Evolutionary conservation across 441 rosid genomes (phyloP), one percentile per base, ranked within the genome.

Genomic region (Pelargonium australe): DNA sequence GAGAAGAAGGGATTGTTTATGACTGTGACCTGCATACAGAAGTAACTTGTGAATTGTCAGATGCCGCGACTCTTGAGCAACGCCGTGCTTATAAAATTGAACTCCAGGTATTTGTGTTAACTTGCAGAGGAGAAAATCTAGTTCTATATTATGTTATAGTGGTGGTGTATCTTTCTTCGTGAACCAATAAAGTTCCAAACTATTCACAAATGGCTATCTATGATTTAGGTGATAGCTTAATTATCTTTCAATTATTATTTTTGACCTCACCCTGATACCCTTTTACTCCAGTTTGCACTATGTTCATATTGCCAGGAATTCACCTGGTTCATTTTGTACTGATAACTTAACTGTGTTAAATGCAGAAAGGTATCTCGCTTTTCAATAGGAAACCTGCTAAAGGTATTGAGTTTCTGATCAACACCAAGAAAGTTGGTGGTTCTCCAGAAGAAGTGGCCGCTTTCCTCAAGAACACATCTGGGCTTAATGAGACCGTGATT

Each of bases 381-480:
- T 95, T 95, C 77, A 95, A 92, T 77, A 78, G 87, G 85, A 95
- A 92, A 80, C 98, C 99, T 67, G 82, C 98, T 73, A 92, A 90
- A 85, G 99, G 99, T 65, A 81, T 95, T 66, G 96, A 95, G 65
- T 95, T 92, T 81, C 87, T 95, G 70, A 82, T 87, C 37, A 90
- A 77, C 84, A 77, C 82, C 63, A 83, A 83, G 81, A 95, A 92
- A 69, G 65, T 92, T 61, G 93, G 97, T 66, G 78, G 82, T 77
- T 85, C 96, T 72, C 89, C 98, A 0, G 92, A 89, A 74, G 95
- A 89, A 80, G 91, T 95, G 73, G 90, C 89, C 69, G 78, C 80
- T 13, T 95, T 95, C 76, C 82, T 95, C 77, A 89, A 83, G 80
- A 87, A 81, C 60, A 81, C 93, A 37, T 65, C 82, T 76, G 90